A percentile compares a stretch with the other conserved stretches of the same genome.
phyloP scores from a whole-genome alignment of 495 filamentous ascomycete species.

The Daldinia concentrica region DNA sequence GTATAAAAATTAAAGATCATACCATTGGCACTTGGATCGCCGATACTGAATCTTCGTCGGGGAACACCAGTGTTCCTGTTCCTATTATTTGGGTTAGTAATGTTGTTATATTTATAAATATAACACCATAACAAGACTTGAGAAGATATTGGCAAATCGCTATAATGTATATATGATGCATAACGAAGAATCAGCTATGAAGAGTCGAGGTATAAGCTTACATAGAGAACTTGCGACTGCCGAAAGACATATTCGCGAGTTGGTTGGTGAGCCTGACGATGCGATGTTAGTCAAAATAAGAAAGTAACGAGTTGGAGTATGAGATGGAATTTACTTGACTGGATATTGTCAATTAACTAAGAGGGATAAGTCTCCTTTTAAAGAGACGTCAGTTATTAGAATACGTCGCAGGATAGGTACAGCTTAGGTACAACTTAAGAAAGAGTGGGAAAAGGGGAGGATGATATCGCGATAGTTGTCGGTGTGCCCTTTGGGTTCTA shows the following conservation, averaged over 20 bases:
- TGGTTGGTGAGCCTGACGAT: slow-evolving; percentile 28
- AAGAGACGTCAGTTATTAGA: not conserved
- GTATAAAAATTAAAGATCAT: slow-evolving; percentile 29
- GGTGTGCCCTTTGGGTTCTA: slow-evolving; percentile 41
- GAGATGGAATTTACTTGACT: slow-evolving; percentile 20
- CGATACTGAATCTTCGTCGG: slow-evolving; percentile 61
- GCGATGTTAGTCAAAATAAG: slow-evolving; percentile 1
- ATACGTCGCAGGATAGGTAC: slow-evolving; percentile 16
- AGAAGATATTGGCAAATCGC: slow-evolving; percentile 1
- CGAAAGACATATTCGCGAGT: slow-evolving; percentile 51
- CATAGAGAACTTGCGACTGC: slow-evolving; percentile 65
- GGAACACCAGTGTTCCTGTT: slow-evolving; percentile 65
- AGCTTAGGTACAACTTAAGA: slow-evolving; percentile 21
- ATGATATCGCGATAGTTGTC: slow-evolving; percentile 44
- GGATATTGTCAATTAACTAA: slow-evolving; percentile 2
- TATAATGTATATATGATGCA: not conserved
- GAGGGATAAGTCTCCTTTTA: slow-evolving; percentile 18
- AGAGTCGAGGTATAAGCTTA: slow-evolving; percentile 27
- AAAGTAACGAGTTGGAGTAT: not conserved
- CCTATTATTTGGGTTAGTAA: slow-evolving; percentile 35
- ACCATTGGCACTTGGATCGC: slow-evolving; percentile 62
- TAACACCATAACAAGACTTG: slow-evolving; percentile 2
- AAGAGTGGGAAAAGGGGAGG: slow-evolving; percentile 17
- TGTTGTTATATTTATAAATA: not conserved
- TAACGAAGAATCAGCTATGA: not conserved